Evolutionary conservation across 371 early-diverging fungal genomes (phyloP).

Genomic region (Phascolomyces articulosus): DNA sequence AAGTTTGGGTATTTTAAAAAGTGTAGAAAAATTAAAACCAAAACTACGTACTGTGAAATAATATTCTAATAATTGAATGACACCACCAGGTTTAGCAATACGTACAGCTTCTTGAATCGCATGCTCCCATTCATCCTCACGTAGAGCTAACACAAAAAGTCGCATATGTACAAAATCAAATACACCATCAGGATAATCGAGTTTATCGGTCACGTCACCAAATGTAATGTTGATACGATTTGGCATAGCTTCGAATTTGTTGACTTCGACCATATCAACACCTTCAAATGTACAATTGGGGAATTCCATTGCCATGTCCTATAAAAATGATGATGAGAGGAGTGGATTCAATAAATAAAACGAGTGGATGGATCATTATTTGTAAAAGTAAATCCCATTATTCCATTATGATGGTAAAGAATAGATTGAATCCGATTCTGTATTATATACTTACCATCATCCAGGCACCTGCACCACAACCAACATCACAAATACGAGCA

Average conservation of each 20-base stretch:
- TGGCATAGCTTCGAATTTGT: neutral
- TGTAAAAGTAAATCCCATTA: no score
- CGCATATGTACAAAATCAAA: slow-evolving; percentile 10
- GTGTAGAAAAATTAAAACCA: neutral
- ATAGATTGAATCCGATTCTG: no score
- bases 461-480: slow-evolving; percentile 32
- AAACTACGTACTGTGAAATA: slow-evolving; percentile 21
- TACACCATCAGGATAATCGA: slow-evolving; percentile 2
- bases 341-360: no score
- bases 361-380: no score
- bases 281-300: neutral
- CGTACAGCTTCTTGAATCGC: neutral
- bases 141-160: neutral
- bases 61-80: slow-evolving; percentile 8
- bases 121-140: neutral
- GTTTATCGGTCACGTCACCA: neutral
- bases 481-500: slow-evolving; percentile 20
- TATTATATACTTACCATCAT: slow-evolving; percentile 19
- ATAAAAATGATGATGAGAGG: neutral
- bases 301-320: slow-evolving; percentile 1
- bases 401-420: no score
- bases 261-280: neutral
- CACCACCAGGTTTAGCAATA: slow-evolving; percentile 10
- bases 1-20: no score
- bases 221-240: neutral